Evolutionary conservation across 495 filamentous ascomycete species (phyloP), one percentile per base, ranked within the genome.

Genomic region (Xylaria telfairii): DNA sequence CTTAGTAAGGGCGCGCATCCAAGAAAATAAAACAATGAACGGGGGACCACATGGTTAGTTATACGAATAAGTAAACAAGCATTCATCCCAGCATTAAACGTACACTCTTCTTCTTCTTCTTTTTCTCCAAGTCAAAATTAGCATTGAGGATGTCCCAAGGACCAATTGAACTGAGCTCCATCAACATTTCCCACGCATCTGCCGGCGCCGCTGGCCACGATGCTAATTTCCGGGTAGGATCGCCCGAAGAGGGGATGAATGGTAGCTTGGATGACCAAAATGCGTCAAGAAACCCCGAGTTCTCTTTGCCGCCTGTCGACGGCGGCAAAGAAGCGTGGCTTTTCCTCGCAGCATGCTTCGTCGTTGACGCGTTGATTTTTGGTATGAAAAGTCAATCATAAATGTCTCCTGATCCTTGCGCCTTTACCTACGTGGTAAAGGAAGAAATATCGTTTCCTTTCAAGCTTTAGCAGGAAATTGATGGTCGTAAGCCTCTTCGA

Each of bases 331-430:
- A 87, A 49, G 90, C 91, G 15, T 93, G 88, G 87, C 80, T 91
- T 0, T 90, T 90, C 70, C 82, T 93, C 21, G 80, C 83, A 1
- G 88, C 86, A 4, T 85, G 85, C 71, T 92, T 92, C 77, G 77
- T 88, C 65, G 79, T 92, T 34, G 90, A 93, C 72, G 86, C 82
- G n/a, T 77, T 92, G 13, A 81, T 91, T 28, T 92, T 90, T 90
- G 90, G 89, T 89, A 76, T 72, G 80, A 4, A 39, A 21, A 30
- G 26, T 75, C 39, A 5, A 7, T 42, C 46, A 9, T 54, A 28
- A 70, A 28, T 32, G 60, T 44, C 37, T 59, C 63, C 3, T 13
- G 24, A 17, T 57, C 39, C 42, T 60, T 53, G 34, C 30, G 46
- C 69, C 28, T 19, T 37, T 3, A 37, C 6, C 54, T 37, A 17